Evolutionary conservation across 2,329 filamentous ascomycete species (phyloP).

Genomic region (Neofusicoccum umdonicola): DNA sequence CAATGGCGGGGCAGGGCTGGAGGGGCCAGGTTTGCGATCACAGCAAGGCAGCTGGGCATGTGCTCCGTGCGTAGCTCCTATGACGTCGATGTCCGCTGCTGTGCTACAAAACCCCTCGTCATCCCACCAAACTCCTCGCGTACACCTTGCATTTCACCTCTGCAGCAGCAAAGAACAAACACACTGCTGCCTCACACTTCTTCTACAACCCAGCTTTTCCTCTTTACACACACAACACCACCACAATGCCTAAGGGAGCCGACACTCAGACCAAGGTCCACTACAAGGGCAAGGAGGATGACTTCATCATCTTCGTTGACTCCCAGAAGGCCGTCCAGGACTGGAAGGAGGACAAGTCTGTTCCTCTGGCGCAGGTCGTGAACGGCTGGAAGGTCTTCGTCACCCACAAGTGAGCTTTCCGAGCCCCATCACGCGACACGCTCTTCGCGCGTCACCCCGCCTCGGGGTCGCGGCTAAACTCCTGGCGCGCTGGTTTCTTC

Average conservation of each 20-base stretch:
- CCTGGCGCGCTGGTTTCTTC: background rate
- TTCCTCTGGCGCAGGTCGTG: constrained; percentile 81
- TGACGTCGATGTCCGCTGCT: constrained; percentile 10
- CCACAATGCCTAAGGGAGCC: constrained; percentile 45
- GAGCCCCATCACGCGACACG: background rate
- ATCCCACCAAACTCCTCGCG: constrained; percentile 14
- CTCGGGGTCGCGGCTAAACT: no score
- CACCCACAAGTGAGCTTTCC: constrained; percentile 73
- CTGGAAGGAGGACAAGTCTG: constrained; percentile 76
- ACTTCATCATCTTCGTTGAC: constrained; percentile 68
- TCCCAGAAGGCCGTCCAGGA: constrained; percentile 64
- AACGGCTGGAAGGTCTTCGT: constrained; percentile 86
- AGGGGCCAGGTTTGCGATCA: constrained; percentile 7
- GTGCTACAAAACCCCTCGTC: constrained; percentile 18
- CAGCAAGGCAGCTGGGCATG: constrained; percentile 12
- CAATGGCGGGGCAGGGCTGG: constrained; percentile 16
- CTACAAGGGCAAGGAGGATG: constrained; percentile 72
- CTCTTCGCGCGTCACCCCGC: no score
- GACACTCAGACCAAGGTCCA: constrained; percentile 72
- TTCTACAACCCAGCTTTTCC: background rate
- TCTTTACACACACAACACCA: background rate
- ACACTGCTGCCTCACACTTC: background rate
- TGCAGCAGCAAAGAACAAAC: constrained; percentile 9
- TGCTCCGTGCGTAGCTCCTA: constrained; percentile 6
- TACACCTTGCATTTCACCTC: constrained; percentile 1